These are phyloP conservation scores for Haberlea rhodopensis DNA, from an alignment of 257 asterid species.

Conservation along the genomic window DNA sequence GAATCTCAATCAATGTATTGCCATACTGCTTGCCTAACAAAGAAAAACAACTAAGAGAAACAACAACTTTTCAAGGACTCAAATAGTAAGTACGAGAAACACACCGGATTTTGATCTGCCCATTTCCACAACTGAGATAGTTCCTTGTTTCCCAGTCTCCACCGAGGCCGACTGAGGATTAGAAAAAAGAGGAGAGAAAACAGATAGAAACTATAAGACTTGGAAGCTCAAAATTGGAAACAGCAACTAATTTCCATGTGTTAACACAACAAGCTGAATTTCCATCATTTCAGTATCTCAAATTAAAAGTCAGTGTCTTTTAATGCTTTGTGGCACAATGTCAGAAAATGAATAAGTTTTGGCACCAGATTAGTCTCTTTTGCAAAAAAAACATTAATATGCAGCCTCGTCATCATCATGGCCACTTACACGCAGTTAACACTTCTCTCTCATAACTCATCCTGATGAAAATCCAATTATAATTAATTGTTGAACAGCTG, in stretches of 20 bases:
- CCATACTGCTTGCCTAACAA: conserved; percentile 2
- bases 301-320: conserved; percentile 14
- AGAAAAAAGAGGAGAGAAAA: conserved; percentile 20
- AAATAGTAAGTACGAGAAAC: conserved; percentile 28
- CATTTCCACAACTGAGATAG: conserved; percentile 93
- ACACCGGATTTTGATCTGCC: conserved; percentile 97
- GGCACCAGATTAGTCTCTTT: conserved; percentile 10
- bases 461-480: too few species aligned
- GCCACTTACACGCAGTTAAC: conserved; percentile 2
- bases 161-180: conserved; percentile 70
- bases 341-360: too few species aligned
- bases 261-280: conserved; percentile 8
- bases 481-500: too few species aligned
- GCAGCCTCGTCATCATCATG: conserved; percentile 2
- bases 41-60: conserved; percentile 4
- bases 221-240: conserved; percentile 21
- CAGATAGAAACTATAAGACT: conserved; percentile 10
- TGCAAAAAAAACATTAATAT: conserved; percentile 8
- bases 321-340: conserved; percentile 5
- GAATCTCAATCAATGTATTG: background rate
- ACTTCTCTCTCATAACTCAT: conserved; percentile 8
- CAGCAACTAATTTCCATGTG: conserved; percentile 5
- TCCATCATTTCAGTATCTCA: conserved; percentile 10
- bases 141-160: conserved; percentile 98
- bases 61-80: background rate